Percentiles rank a stretch among this genome's conserved stretches.
Evolutionary conservation across 805 yeast genomes (phyloP).

Genomic region (Kurtzmaniella cleridarum): DNA sequence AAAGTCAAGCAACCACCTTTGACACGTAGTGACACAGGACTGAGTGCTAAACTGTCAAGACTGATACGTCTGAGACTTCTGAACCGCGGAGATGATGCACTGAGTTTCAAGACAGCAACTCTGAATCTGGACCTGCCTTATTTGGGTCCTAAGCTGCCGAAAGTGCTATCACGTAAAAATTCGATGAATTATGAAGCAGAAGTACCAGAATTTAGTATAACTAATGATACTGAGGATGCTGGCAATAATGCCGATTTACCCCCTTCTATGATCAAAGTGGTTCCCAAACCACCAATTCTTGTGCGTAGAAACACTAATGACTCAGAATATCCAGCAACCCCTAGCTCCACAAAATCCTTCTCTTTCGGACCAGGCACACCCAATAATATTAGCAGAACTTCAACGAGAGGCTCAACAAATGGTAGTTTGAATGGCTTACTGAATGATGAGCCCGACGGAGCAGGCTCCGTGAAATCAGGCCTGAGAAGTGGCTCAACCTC

Average conservation of each 20-base stretch:
- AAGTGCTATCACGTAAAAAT: constrained; percentile 24
- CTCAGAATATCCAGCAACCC: constrained; percentile 14
- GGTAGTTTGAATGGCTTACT: constrained; percentile 10
- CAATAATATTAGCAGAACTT: constrained; percentile 10
- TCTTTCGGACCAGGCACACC: constrained; percentile 10
- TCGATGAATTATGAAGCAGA: constrained; percentile 9
- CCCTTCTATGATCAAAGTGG: constrained; percentile 63
- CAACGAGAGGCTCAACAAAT: constrained; percentile 5
- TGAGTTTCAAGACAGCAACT: constrained; percentile 6
- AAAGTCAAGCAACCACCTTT: constrained; percentile 37
- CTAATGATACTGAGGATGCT: constrained; percentile 15
- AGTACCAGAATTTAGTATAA: constrained; percentile 22
- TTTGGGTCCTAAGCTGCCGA: constrained; percentile 23
- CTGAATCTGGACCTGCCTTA: constrained; percentile 13
- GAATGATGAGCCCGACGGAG: not conserved
- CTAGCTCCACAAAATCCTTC: constrained; percentile 15
- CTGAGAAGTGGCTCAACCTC: not conserved
- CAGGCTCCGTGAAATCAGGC: not conserved
- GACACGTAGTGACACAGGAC: constrained; percentile 50
- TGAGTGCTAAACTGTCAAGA: constrained; percentile 43
- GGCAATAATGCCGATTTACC: constrained; percentile 37
- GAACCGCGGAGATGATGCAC: constrained; percentile 17
- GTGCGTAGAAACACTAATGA: constrained; percentile 48
- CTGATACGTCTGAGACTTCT: constrained; percentile 39
- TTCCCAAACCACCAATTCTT: constrained; percentile 71